Base-by-base conservation (phyloP, 495 filamentous ascomycete species). In the Bathelium albidoporum region DNA sequence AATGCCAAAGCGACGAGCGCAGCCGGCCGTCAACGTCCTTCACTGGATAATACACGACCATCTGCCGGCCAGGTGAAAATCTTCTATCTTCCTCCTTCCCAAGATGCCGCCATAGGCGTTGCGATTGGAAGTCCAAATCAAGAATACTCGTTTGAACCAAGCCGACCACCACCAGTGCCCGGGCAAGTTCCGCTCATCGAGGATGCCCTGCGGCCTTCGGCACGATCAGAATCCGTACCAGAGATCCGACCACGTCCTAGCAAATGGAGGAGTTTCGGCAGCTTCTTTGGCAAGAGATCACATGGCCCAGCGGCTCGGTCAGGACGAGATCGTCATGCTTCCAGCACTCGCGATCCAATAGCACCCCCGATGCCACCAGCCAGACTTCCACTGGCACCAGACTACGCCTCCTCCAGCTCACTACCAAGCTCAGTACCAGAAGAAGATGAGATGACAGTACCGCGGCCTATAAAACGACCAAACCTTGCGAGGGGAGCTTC, bases 1-100 rank as follows among this genome's bases (percentile, higher is more conserved):
- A 55, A 55, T 29, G 49, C 49, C 20, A 55, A 55, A 55, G 10
- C 22, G n/a, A 55, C 24, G 22, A 55, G 49, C 24, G 10, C 49
- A 24, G 49, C 49, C 20, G 7, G 16, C 5, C 49, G 49, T 29
- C 20, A 5, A 7, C 49, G 49, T 2, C 49, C 49, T 55, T n/a
- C 10, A 29, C 49, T 55, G 22, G 49, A 29, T 29, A 55, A 29
- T 55, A 24, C 20, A 5, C 26, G 20, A 29, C 7, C 49, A 55
- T 55, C 49, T 55, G 49, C 49, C 49, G 49, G 49, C 29, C 49
- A 55, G 49, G 49, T 55, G 49, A 55, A 55, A 55, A 55, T 55
- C n/a, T 26, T 26, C 22, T 55, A 55, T 55, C 24, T 55, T 10
- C 49, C 49, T 55, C 49, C 49, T 1, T 24, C 49, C 5, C 49